Base-by-base conservation (phyloP, 768 basidiomycete species). In the Termitomyces sp. region DNA sequence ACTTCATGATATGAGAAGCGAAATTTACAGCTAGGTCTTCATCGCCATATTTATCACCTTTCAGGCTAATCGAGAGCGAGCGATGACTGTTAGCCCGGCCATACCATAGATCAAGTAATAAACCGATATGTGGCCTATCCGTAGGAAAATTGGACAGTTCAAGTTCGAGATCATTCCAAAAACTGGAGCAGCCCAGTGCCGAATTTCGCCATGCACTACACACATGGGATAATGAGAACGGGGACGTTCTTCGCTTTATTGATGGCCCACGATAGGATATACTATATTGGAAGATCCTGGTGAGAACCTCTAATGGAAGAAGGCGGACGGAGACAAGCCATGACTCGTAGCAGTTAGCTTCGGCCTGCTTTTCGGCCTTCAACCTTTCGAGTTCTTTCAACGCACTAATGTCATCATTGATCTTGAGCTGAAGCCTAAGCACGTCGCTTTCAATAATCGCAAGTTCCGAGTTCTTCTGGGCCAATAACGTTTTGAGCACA, bases 221-320 rank as follows among this genome's bases (percentile, higher is more conserved):
- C 29, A 29, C 29, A 29, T 3, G 29, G 29, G 6, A 29, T 29
- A 6, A 29, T 6, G 29, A 29, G 3, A 29, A 29, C 6, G 57
- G 52, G 3, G 57, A 58, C 10, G 43, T 26, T 18, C 26, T 29
- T 20, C 4, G 6, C 1, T 2, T 3, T 12, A 20, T 4, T 2
- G n/a, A 22, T 22, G 56, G 29, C 14, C 43, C 51, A n/a, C 16
- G 4, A 22, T 32, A 14, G 5, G 12, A 12, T 13, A 58, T 37
- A 4, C 36, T 31, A 24, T 37, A 58, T 12, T 16, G 10, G 13
- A 58, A 53, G 10, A 58, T 58, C 16, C 52, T 53, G 20, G 27
- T 52, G 20, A 58, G 46, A 34, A 58, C 27, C 37, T 58, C 57
- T 3, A 52, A 22, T 4, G 57, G 57, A 13, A 58, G 50, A 10